A percentile compares a stretch with the other conserved stretches of the same genome.
Evolutionary conservation across 73 alveolate genomes (phyloP).

Genomic region (Paraurostyla sp.): DNA sequence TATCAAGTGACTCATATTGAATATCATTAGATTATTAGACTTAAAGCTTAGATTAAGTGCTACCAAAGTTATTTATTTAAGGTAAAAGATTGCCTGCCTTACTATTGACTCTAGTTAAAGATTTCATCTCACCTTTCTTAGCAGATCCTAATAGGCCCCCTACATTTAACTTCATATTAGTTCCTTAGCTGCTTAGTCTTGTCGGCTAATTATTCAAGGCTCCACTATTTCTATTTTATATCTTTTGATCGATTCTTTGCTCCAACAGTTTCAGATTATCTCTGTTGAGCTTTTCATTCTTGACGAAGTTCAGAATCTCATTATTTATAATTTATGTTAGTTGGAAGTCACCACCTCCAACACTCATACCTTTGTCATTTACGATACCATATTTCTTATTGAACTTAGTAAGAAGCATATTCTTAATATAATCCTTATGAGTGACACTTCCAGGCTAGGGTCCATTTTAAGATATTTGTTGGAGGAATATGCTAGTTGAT

Average conservation of each 20-base stretch:
- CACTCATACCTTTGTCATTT: neutral
- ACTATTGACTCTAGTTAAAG: conserved; percentile 1
- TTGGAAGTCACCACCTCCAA: neutral
- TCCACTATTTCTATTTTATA: conserved; percentile 16
- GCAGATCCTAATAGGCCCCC: neutral
- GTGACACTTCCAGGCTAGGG: neutral
- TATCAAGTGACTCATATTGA: neutral
- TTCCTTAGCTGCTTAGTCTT: neutral
- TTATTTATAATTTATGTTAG: conserved; percentile 24
- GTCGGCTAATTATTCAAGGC: neutral
- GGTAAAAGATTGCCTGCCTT: conserved; percentile 9
- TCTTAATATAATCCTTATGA: conserved; percentile 47
- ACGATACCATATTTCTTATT: neutral
- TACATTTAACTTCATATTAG: neutral
- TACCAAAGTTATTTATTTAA: neutral
- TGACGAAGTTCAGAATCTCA: conserved; percentile 29
- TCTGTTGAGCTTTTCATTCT: conserved; percentile 30
- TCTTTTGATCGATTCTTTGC: conserved; percentile 10
- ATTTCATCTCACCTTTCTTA: neutral
- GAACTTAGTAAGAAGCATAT: conserved; percentile 48
- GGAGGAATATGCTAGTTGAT: neutral
- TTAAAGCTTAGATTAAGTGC: neutral
- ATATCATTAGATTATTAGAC: neutral
- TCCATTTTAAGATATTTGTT: neutral
- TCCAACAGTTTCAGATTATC: conserved; percentile 47